Evolutionary conservation across 2,329 filamentous ascomycete species (phyloP).

Genomic region (Pseudogymnoascus sp.): DNA sequence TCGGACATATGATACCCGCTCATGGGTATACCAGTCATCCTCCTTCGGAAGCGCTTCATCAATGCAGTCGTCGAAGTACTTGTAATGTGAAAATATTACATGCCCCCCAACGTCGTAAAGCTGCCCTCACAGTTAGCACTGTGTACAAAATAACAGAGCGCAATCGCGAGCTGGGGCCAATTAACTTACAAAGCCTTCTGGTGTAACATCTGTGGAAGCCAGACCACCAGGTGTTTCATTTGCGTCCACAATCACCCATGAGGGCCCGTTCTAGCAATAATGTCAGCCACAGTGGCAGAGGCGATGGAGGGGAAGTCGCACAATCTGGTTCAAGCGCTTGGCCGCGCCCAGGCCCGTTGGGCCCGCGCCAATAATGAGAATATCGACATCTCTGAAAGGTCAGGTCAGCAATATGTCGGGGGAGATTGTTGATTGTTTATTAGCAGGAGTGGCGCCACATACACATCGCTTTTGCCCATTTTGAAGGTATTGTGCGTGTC

Average conservation of each 20-base stretch:
- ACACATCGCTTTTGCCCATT: conserved; percentile 11
- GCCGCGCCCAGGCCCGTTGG: conserved; percentile 96
- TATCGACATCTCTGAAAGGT: conserved; percentile 66
- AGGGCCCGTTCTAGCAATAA: conserved; percentile 64
- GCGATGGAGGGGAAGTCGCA: conserved; percentile 32
- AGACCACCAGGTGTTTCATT: conserved; percentile 90
- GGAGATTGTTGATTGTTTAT: not conserved
- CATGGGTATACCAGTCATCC: conserved; percentile 94
- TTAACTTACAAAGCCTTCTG: conserved; percentile 87
- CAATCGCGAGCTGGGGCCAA: conserved; percentile 5
- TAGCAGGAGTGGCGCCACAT: not conserved
- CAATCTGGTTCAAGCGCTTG: conserved; percentile 94
- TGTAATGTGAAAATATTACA: conserved; percentile 99
- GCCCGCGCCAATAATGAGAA: conserved; percentile 95
- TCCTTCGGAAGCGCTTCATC: conserved; percentile 91
- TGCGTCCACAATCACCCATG: conserved; percentile 92
- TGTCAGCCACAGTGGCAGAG: conserved; percentile 17
- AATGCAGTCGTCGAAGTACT: conserved; percentile 99
- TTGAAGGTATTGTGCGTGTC: not conserved
- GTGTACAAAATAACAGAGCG: conserved; percentile 13
- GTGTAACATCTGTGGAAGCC: conserved; percentile 88
- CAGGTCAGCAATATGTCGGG: not conserved
- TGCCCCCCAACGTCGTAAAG: conserved; percentile 97
- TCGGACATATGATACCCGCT: conserved; percentile 97
- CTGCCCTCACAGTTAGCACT: conserved; percentile 39